Evolutionary conservation across 257 asterid species (phyloP), one percentile per base, ranked within the genome.

Genomic region (Anisodus acutangulus): DNA sequence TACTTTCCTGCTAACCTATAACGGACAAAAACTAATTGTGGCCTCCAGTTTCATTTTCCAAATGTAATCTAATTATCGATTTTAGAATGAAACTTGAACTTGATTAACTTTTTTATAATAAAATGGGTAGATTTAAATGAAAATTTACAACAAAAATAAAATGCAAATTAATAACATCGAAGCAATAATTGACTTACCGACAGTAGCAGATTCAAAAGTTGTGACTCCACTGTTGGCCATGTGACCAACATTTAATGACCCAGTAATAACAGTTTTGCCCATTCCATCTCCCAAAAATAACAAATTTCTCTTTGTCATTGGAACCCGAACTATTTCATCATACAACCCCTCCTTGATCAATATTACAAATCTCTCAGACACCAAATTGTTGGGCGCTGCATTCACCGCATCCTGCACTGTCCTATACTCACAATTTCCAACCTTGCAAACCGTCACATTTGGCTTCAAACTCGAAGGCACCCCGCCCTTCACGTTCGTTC

Each of bases 221-320:
- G 92, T 64, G 45, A 89, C 43, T 6, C 91, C 91, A 8, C 12
- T 22, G 12, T 74, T 49, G 22, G 45, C 62, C 81, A 83, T 83
- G 74, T 81, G 72, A 49, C 90, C 92, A 0, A 88, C 93, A 63
- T 89, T 88, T 70, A 85, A 3, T 12, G 91, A 88, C 7, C 91
- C 92, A 0, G 91, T 89, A 80, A 90, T 90, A 10, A 90, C 86
- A 5, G 91, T 90, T 89, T 90, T 84, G 43, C 92, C 93, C 86
- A 89, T 89, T 3, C 93, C 93, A 80, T 89, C 91, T 4, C 93
- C 93, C 88, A 88, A 78, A 60, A 90, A 88, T 67, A 86, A 85
- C 58, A 88, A 84, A 81, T 89, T 89, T 55, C 43, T 85, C 80
- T 89, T 89, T 58, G 37, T 67, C 69, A 89, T 57, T n/a, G 88